These are phyloP conservation scores for Iberis pinnata DNA, from an alignment of 345 rosid species.

Conservation along the genomic window DNA sequence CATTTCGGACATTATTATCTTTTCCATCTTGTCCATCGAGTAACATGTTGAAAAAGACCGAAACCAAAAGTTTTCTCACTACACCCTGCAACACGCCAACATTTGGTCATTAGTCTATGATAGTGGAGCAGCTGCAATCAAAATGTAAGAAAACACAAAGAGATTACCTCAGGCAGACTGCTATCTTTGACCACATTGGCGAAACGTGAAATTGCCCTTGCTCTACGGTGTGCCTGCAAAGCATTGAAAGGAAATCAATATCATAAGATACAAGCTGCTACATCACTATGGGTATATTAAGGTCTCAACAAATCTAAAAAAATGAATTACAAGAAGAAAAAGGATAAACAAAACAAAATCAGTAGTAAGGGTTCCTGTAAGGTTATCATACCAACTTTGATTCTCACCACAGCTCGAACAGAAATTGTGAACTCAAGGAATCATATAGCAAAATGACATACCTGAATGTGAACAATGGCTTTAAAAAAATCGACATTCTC, in stretches of 20 bases:
- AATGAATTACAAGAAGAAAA: slow-evolving; percentile 7
- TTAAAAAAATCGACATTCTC: slow-evolving; percentile 82
- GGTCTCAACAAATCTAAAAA: background rate
- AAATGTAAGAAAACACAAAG: slow-evolving; percentile 1
- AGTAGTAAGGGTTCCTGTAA: too few relatives aligned
- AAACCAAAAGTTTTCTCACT: slow-evolving; percentile 61
- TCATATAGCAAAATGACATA: slow-evolving; percentile 21
- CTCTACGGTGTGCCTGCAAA: slow-evolving; percentile 72
- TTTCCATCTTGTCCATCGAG: slow-evolving; percentile 70
- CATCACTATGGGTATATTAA: slow-evolving; percentile 8
- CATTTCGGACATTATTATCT: slow-evolving; percentile 53
- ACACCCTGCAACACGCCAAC: slow-evolving; percentile 48
- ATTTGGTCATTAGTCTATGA: slow-evolving; percentile 11
- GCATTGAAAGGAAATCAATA: slow-evolving; percentile 16
- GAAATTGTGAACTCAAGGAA: slow-evolving; percentile 5
- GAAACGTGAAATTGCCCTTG: slow-evolving; percentile 64
- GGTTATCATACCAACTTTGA: too few relatives aligned
- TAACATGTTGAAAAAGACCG: slow-evolving; percentile 72
- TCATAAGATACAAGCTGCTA: background rate
- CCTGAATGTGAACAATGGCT: slow-evolving; percentile 74
- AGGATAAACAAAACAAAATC: too few relatives aligned
- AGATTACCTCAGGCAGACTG: slow-evolving; percentile 50
- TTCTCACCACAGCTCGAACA: too few relatives aligned
- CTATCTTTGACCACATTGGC: slow-evolving; percentile 39
- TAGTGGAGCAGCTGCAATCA: slow-evolving; percentile 11